Conservation (phyloP, 352 stramenopile genomes). For the Phytophthora pseudosyringae region DNA sequence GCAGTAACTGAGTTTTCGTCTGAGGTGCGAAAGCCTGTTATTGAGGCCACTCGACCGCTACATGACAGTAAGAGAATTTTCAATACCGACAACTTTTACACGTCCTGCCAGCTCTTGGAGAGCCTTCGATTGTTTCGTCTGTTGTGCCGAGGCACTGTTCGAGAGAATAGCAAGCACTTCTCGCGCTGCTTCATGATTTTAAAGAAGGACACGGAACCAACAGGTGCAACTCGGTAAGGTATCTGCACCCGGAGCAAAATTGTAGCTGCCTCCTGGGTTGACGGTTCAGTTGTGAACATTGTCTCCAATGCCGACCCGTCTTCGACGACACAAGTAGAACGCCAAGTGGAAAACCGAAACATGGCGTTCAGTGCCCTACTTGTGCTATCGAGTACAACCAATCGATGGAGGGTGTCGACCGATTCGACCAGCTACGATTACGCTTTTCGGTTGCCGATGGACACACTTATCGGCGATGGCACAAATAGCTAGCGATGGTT, state of each 20-base stretch:
- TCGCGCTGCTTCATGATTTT: background rate
- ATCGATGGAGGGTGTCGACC: slow-evolving; percentile 45
- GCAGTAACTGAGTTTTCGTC: background rate
- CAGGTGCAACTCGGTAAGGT: background rate
- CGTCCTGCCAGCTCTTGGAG: slow-evolving; percentile 8
- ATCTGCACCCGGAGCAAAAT: background rate
- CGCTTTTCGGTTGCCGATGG: slow-evolving; percentile 32
- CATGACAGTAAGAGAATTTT: slow-evolving; percentile 1
- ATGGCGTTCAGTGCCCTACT: slow-evolving; percentile 18
- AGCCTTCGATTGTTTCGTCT: background rate
- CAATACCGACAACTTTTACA: slow-evolving; percentile 18
- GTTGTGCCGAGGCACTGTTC: background rate
- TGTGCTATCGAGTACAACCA: slow-evolving; percentile 32
- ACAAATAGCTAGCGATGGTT: slow-evolving; percentile 28
- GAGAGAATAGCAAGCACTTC: background rate
- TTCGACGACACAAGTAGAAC: background rate
- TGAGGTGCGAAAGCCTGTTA: slow-evolving; percentile 11
- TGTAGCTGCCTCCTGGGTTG: slow-evolving; percentile 1
- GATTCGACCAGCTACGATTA: slow-evolving; percentile 36
- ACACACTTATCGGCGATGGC: slow-evolving; percentile 35
- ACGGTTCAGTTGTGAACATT: slow-evolving; percentile 4
- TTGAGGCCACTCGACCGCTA: slow-evolving; percentile 7
- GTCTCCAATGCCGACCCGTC: slow-evolving; percentile 15
- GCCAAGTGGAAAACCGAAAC: background rate
- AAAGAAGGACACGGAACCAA: background rate